phyloP scores from a whole-genome alignment of 2,329 filamentous ascomycete genomes.

The Macroventuria anomochaeta region DNA sequence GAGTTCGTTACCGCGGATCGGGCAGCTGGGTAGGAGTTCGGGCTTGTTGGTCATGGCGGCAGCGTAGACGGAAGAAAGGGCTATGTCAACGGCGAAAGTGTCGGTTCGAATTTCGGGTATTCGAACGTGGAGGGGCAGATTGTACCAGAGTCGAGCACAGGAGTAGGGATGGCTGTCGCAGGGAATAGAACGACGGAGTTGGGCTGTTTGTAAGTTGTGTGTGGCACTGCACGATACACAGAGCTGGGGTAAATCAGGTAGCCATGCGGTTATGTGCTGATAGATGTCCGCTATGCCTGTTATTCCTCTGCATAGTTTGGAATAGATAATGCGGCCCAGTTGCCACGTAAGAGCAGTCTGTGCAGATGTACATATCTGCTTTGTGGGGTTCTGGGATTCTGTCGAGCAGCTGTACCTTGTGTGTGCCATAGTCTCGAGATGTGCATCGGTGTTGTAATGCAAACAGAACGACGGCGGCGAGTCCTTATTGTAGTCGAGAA shows the following conservation, averaged over 20 bases:
- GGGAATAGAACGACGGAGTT: constrained; percentile 33
- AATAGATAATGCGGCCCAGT: constrained; percentile 29
- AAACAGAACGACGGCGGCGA: constrained; percentile 34
- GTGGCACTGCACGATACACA: constrained; percentile 37
- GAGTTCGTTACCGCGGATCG: constrained; percentile 20
- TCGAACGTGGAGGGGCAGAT: constrained; percentile 34
- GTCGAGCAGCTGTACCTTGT: constrained; percentile 26
- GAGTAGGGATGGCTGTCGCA: constrained; percentile 20
- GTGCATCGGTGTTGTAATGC: constrained; percentile 35
- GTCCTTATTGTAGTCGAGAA: constrained; percentile 12
- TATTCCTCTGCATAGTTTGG: constrained; percentile 15
- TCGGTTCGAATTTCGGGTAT: constrained; percentile 42
- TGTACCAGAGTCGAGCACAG: constrained; percentile 35
- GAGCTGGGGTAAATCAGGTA: background rate
- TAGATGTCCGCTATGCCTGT: constrained; percentile 27
- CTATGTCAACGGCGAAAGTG: constrained; percentile 38
- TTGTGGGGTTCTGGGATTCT: constrained; percentile 20
- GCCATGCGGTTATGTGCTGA: constrained; percentile 8
- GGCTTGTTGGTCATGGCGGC: constrained; percentile 26
- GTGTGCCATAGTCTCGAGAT: constrained; percentile 24
- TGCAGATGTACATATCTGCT: constrained; percentile 26
- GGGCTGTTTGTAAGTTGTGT: constrained; percentile 20
- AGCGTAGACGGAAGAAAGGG: constrained; percentile 37
- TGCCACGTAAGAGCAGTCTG: constrained; percentile 34
- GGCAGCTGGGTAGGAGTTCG: constrained; percentile 40